These are phyloP conservation scores for Clarireedia sp. DNA, from an alignment of 2,329 filamentous ascomycete species.

Conservation along the genomic window DNA sequence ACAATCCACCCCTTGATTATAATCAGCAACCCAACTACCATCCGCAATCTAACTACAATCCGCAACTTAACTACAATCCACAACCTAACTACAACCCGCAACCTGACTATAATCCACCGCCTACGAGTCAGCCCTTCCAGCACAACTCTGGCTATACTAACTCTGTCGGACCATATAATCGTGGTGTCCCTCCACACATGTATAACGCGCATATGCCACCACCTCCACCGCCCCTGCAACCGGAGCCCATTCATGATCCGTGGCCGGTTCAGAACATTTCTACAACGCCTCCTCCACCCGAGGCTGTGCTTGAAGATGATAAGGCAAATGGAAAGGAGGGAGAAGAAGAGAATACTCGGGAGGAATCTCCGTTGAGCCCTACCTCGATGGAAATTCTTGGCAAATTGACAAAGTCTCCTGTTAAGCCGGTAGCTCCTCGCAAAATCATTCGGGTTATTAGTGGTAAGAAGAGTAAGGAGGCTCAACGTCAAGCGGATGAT, in stretches of 20 bases:
- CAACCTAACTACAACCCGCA: conserved; percentile 21
- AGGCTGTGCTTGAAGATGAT: background rate
- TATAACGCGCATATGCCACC: conserved; percentile 2
- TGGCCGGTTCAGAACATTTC: conserved; percentile 8
- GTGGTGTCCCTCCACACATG: conserved; percentile 10
- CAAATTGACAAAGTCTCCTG: conserved; percentile 15
- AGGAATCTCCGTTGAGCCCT: conserved; percentile 18
- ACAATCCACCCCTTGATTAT: conserved; percentile 3
- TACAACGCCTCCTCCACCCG: conserved; percentile 5
- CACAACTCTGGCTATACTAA: conserved; percentile 29
- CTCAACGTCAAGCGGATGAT: conserved; percentile 29
- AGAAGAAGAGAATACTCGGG: background rate
- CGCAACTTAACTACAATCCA: conserved; percentile 26
- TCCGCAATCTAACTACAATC: conserved; percentile 7
- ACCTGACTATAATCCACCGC: background rate
- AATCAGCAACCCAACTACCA: conserved; percentile 19
- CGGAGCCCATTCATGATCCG: conserved; percentile 3
- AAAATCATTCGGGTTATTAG: conserved; percentile 13
- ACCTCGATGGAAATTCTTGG: conserved; percentile 26
- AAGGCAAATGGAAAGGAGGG: conserved; percentile 1
- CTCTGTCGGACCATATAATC: conserved; percentile 22
- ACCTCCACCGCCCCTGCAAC: background rate
- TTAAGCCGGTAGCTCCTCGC: conserved; percentile 10
- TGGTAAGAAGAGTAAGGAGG: conserved; percentile 17
- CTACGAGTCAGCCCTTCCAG: conserved; percentile 11